These are phyloP conservation scores for Tricholoma sp. DNA, from an alignment of 768 basidiomycete genomes.

Conservation along the genomic window DNA sequence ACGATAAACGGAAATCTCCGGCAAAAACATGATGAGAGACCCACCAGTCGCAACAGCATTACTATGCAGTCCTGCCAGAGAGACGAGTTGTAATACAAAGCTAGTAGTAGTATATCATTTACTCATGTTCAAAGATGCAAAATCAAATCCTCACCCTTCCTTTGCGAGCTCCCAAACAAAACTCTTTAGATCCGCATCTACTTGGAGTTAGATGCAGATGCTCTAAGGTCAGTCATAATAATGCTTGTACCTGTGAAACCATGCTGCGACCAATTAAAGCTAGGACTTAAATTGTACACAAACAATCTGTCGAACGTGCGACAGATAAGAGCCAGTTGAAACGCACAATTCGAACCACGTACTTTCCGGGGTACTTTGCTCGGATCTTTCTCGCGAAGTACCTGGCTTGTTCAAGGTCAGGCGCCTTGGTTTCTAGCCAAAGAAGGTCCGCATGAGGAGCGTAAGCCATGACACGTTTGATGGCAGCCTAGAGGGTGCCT, in stretches of 20 bases:
- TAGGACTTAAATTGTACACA: slow-evolving; percentile 91
- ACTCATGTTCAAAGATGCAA: background rate
- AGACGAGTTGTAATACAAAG: slow-evolving; percentile 86
- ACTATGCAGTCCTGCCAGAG: slow-evolving; percentile 85
- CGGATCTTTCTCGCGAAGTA: slow-evolving; percentile 75
- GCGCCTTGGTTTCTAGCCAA: slow-evolving; percentile 93
- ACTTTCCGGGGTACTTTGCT: slow-evolving; percentile 70
- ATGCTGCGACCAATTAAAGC: slow-evolving; percentile 87
- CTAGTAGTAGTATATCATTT: slow-evolving; percentile 30
- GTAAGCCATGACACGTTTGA: slow-evolving; percentile 74
- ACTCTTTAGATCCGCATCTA: slow-evolving; percentile 71
- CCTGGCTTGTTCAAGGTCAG: slow-evolving; percentile 74
- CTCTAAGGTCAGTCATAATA: slow-evolving; percentile 1
- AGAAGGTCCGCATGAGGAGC: slow-evolving; percentile 86
- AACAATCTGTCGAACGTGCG: slow-evolving; percentile 51
- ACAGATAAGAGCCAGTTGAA: background rate
- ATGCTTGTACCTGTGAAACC: slow-evolving; percentile 58
- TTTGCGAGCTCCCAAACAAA: slow-evolving; percentile 90
- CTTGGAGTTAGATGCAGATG: slow-evolving; percentile 3
- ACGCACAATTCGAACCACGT: slow-evolving; percentile 11
- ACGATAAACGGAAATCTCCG: background rate
- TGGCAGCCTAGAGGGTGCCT: slow-evolving; percentile 48
- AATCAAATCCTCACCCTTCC: slow-evolving; percentile 54
- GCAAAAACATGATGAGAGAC: slow-evolving; percentile 11
- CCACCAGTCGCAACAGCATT: slow-evolving; percentile 73